Conservation (phyloP, 441 rosid species). For the Eutrema salsugineum region DNA sequence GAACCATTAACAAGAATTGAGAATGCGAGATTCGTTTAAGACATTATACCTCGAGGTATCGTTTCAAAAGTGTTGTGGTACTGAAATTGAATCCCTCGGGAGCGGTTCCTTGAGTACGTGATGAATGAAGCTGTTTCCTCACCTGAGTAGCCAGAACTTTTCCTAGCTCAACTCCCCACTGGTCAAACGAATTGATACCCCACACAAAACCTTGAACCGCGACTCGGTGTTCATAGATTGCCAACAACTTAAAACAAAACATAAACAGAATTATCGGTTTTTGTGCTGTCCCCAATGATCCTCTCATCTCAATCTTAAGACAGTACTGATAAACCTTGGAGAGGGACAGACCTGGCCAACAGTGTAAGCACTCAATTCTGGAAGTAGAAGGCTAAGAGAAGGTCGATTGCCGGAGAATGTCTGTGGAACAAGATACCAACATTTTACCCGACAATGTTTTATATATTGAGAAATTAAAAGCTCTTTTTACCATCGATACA, state of each 20-base stretch:
- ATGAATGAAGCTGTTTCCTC: constrained; percentile 77
- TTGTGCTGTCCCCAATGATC: neutral
- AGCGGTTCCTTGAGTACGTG: constrained; percentile 64
- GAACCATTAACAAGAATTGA: neutral
- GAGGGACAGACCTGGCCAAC: constrained; percentile 72
- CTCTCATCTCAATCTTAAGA: neutral
- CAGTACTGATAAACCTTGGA: neutral
- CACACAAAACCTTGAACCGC: constrained; percentile 92
- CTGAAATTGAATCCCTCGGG: constrained; percentile 84
- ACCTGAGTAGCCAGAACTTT: constrained; percentile 97
- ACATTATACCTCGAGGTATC: constrained; percentile 57
- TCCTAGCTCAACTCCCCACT: constrained; percentile 98
- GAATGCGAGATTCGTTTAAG: neutral
- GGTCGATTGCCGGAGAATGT: constrained; percentile 89
- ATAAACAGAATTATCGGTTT: neutral
- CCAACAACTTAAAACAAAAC: constrained; percentile 59
- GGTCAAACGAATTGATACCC: constrained; percentile 97
- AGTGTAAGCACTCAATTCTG: constrained; percentile 67
- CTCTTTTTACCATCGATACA: constrained; percentile 1
- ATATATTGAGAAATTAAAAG: neutral
- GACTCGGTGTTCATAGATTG: constrained; percentile 93
- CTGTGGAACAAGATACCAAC: constrained; percentile 38
- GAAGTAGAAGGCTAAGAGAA: constrained; percentile 89
- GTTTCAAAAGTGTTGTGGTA: constrained; percentile 64
- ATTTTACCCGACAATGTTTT: neutral